Percentiles rank a stretch among this genome's conserved stretches.
These are phyloP conservation scores for Sporisorium scitamineum DNA, from an alignment of 1,284 basidiomycete species.

Conservation along the genomic window DNA sequence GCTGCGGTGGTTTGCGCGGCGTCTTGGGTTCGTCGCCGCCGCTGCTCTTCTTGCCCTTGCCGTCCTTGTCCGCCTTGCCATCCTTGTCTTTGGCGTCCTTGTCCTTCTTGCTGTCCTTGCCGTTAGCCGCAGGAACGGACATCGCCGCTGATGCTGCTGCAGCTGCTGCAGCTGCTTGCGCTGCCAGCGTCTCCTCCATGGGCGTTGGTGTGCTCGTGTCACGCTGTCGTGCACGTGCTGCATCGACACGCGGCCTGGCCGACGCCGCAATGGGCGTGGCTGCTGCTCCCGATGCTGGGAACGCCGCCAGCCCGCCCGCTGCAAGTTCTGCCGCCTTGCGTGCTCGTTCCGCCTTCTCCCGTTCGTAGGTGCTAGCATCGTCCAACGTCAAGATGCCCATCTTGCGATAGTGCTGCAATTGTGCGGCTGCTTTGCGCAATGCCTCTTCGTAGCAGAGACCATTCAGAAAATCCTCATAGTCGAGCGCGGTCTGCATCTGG, in stretches of 20 bases:
- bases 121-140: constrained; percentile 1
- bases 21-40: constrained; percentile 51
- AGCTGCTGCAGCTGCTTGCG: constrained; percentile 2
- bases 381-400: constrained; percentile 64
- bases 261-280: constrained; percentile 34
- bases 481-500: constrained; percentile 87
- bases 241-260: constrained; percentile 39
- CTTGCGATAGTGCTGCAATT: constrained; percentile 65
- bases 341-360: constrained; percentile 63
- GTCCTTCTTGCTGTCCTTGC: constrained; percentile 21
- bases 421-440: constrained; percentile 57
- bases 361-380: constrained; percentile 63
- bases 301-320: constrained; percentile 61
- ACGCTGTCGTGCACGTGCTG: constrained; percentile 52
- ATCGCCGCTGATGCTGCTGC: constrained; percentile 11
- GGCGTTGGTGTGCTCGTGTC: constrained; percentile 51
- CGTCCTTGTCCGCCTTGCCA: constrained; percentile 14
- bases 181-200: constrained; percentile 32
- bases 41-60: constrained; percentile 29
- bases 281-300: constrained; percentile 55
- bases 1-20: constrained; percentile 54
- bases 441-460: constrained; percentile 77
- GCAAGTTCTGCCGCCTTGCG: constrained; percentile 58
- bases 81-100: constrained; percentile 23
- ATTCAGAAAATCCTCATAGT: constrained; percentile 88